phyloP scores from a whole-genome alignment of 2,329 filamentous ascomycete species.

The Stemphylium beticola region DNA sequence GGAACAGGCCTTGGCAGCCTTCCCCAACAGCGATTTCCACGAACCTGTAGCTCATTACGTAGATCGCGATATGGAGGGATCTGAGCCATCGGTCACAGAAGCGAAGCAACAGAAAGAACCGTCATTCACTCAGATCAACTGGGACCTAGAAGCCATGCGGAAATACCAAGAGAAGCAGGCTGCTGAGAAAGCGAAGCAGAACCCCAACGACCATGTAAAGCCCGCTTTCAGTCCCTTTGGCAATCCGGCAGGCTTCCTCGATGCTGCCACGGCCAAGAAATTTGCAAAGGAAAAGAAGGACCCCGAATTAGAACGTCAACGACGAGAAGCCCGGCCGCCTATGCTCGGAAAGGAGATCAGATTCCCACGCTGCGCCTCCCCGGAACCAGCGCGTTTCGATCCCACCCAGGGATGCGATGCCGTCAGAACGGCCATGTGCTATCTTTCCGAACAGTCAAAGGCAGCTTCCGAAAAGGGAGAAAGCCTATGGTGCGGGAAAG shows the following conservation, averaged over 20 bases:
- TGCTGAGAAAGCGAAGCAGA: conserved; percentile 32
- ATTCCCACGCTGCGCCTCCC: conserved; percentile 83
- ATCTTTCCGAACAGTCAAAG: conserved; percentile 57
- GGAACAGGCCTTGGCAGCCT: conserved; percentile 76
- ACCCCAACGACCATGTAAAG: conserved; percentile 25
- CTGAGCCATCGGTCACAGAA: conserved; percentile 27
- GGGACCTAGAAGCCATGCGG: conserved; percentile 83
- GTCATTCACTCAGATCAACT: conserved; percentile 69
- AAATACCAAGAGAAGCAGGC: conserved; percentile 71
- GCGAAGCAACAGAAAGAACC: conserved; percentile 59
- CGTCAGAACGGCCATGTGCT: conserved; percentile 56
- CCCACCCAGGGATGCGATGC: conserved; percentile 69
- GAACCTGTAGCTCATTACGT: conserved; percentile 76
- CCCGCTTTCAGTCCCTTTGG: conserved; percentile 46
- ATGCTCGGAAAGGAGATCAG: conserved; percentile 85
- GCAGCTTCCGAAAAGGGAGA: conserved; percentile 54
- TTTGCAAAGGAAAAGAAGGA: conserved; percentile 44
- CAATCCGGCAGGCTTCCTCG: conserved; percentile 42
- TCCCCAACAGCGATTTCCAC: conserved; percentile 72
- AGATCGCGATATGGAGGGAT: conserved; percentile 61
- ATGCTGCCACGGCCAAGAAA: conserved; percentile 34
- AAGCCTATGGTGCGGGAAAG: conserved; percentile 64
- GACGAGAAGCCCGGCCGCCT: conserved; percentile 71
- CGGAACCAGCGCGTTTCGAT: conserved; percentile 83
- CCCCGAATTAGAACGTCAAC: conserved; percentile 59